These are phyloP conservation scores for Westerdykella sp. DNA, from an alignment of 2,329 filamentous ascomycete species.

Conservation along the genomic window DNA sequence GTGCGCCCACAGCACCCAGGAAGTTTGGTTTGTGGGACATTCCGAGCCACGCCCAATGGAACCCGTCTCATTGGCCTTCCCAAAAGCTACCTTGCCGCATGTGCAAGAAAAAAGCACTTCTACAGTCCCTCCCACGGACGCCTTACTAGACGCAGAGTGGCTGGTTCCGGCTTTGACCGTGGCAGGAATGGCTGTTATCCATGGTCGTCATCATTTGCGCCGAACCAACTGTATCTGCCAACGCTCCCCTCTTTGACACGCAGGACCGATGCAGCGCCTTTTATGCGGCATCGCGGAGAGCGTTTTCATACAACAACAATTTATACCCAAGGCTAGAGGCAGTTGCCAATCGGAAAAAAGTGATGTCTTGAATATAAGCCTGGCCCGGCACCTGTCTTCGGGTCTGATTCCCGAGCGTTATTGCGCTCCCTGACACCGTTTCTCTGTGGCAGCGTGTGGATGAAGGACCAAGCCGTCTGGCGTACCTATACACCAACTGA, in stretches of 20 bases:
- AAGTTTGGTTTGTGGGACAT: conserved; percentile 12
- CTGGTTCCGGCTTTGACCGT: too few species aligned
- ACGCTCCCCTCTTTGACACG: too few species aligned
- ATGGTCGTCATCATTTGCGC: background rate
- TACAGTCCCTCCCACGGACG: conserved; percentile 5
- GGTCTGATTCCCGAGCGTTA: conserved; percentile 7
- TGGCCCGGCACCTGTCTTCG: conserved; percentile 7
- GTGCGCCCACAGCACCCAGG: background rate
- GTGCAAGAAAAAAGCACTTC: conserved; percentile 9
- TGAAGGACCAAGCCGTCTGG: too few species aligned
- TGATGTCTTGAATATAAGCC: background rate
- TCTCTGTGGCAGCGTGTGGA: too few species aligned
- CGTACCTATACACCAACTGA: too few species aligned
- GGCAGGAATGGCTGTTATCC: background rate
- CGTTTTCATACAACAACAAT: too few species aligned
- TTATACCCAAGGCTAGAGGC: background rate
- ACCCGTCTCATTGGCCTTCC: conserved; percentile 20
- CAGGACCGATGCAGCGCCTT: too few species aligned
- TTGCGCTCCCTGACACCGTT: conserved; percentile 8
- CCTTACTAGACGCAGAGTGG: conserved; percentile 2
- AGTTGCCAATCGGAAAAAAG: conserved; percentile 4
- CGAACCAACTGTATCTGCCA: too few species aligned
- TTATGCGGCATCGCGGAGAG: too few species aligned
- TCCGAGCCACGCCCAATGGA: conserved; percentile 13
- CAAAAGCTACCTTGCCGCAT: conserved; percentile 4